Evolutionary conservation across 2,329 filamentous ascomycete genomes (phyloP).

Genomic region (Chaetomiaceae sp.): DNA sequence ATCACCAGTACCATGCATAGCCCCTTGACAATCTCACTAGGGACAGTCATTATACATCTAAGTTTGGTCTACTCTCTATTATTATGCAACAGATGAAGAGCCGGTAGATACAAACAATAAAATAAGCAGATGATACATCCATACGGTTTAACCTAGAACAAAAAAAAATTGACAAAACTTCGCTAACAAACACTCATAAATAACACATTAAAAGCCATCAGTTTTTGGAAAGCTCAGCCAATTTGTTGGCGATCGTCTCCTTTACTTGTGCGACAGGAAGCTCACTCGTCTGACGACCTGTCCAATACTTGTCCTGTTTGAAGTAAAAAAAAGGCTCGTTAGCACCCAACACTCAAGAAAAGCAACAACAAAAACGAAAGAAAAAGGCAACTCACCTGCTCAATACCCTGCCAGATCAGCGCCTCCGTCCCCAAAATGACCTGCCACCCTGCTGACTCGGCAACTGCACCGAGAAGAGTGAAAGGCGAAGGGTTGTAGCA

Average conservation of each 20-base stretch:
- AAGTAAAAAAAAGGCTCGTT: constrained; percentile 2
- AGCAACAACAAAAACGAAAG: background rate
- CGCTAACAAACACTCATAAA: too few relatives aligned
- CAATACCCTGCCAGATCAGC: constrained; percentile 71
- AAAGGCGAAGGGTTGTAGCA: constrained; percentile 72
- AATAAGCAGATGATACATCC: too few relatives aligned
- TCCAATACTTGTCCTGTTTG: constrained; percentile 53
- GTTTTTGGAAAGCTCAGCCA: constrained; percentile 33
- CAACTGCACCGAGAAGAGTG: constrained; percentile 60
- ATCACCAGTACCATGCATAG: too few relatives aligned
- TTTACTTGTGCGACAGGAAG: constrained; percentile 58
- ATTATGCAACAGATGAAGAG: too few relatives aligned
- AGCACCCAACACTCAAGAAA: background rate
- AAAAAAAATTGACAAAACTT: background rate
- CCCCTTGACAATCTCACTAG: too few relatives aligned
- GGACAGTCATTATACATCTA: too few relatives aligned
- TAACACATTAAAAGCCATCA: too few relatives aligned
- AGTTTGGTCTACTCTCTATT: too few relatives aligned
- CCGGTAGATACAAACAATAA: too few relatives aligned
- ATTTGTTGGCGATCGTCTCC: constrained; percentile 41
- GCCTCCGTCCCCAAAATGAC: constrained; percentile 73
- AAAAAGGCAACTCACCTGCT: constrained; percentile 43
- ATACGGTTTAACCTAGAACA: too few relatives aligned
- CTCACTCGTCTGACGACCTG: constrained; percentile 52
- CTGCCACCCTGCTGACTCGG: constrained; percentile 61